Base-by-base conservation (phyloP, 257 asterid species). In the Scutellaria baicalensis region DNA sequence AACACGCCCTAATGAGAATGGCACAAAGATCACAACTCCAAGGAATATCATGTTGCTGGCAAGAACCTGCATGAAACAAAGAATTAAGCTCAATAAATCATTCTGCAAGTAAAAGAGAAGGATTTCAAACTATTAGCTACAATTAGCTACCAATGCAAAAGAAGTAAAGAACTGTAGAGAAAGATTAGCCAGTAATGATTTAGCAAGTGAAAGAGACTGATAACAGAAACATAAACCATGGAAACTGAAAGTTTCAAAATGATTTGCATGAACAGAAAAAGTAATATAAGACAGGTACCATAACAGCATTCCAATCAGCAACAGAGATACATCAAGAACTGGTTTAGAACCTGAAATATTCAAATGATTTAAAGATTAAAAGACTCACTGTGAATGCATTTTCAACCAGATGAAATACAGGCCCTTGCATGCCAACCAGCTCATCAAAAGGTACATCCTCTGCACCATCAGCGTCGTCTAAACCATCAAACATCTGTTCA, bases 391-490 rank as follows among this genome's bases (percentile, higher is more conserved):
- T 93, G 81, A 93, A 93, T 48, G 97, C 97, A 75, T 91, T 94
- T 80, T 94, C 99, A 74, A 91, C 96, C 74, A 94, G 84, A 84
- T 94, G 99, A 73, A 94, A 94, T 36, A 94, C 95, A 54, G 99
- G 99, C 45, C 99, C 99, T 86, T 91, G 97, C 99, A 94, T 94
- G 80, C 99, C 99, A 69, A 94, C 99, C 78, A 94, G 88, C 79
- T 94, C 99, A 71, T 91, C 99, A 58, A 94, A 94, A 39, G 99
- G 97, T 10, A 94, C 99, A 72, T 94, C 99, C 83, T 91, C 99
- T 7, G 97, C 99, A 64, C 99, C 99, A 83, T 94, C 99, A 54
- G 95, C 99, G 80, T 94, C 99, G 81, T 94, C 97, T 83, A 94
- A 59, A 56, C 96, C 99, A 88, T 94, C 99, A 83, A 94, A 94